These are phyloP conservation scores for Patellifolia procumbens DNA, from an alignment of 179 eudicot genomes.

Conservation along the genomic window DNA sequence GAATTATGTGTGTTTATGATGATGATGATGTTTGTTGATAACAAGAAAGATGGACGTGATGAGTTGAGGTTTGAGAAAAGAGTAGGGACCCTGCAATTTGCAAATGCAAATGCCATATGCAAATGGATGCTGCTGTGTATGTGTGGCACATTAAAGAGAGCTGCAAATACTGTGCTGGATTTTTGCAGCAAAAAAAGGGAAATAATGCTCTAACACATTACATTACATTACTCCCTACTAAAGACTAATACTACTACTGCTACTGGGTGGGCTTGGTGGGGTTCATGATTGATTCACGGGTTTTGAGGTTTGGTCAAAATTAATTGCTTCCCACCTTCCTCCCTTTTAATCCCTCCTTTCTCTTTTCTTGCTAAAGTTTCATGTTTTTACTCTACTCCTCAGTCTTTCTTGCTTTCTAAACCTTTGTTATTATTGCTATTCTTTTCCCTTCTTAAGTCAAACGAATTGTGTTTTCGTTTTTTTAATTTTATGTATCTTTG, in stretches of 20 bases:
- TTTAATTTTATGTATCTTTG: background rate
- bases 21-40: conserved; percentile 16
- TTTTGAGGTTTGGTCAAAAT: conserved; percentile 20
- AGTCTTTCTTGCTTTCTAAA: background rate
- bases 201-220: no score
- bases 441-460: conserved; percentile 2
- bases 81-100: conserved; percentile 16
- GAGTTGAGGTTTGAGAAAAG: background rate
- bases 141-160: conserved; percentile 6
- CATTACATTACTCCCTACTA: no score
- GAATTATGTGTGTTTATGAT: conserved; percentile 3
- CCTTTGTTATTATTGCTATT: background rate
- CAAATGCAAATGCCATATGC: no score
- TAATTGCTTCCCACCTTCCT: conserved; percentile 14
- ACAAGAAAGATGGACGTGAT: background rate
- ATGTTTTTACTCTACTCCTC: background rate
- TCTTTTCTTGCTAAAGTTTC: background rate
- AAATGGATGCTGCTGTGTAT: conserved; percentile 17
- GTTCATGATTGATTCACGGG: conserved; percentile 18
- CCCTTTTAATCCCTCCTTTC: conserved; percentile 7
- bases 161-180: background rate
- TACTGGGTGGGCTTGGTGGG: conserved; percentile 14
- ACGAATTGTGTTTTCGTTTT: background rate
- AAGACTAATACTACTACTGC: background rate
- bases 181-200: background rate